These are phyloP conservation scores for Carex arenaria DNA, from an alignment of 202 grass and related monocot species.

Conservation along the genomic window DNA sequence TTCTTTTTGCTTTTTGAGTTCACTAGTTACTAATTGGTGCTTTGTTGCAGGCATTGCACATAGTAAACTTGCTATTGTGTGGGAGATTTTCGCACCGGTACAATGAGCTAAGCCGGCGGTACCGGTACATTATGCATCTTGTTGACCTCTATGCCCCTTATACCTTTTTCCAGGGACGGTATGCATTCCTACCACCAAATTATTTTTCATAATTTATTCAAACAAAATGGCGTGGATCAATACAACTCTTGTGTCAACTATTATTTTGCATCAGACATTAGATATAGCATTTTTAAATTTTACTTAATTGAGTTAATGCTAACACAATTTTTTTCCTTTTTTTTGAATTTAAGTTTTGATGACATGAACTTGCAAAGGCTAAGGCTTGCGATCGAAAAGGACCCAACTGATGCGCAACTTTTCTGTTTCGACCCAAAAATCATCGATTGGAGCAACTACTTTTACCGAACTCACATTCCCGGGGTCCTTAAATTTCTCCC, in stretches of 20 bases:
- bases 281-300: too few relatives aligned
- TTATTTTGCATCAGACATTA: background rate
- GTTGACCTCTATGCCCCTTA: slow-evolving; percentile 66
- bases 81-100: slow-evolving; percentile 38
- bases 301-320: background rate
- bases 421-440: slow-evolving; percentile 63
- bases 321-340: background rate
- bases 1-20: background rate
- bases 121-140: slow-evolving; percentile 52
- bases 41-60: slow-evolving; percentile 41
- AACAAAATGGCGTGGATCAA: background rate
- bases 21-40: background rate
- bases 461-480: slow-evolving; percentile 58
- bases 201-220: background rate
- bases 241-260: background rate
- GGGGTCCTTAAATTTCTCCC: slow-evolving; percentile 64
- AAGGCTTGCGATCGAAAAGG: slow-evolving; percentile 33
- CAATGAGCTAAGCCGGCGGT: slow-evolving; percentile 43
- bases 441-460: slow-evolving; percentile 64
- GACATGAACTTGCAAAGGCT: slow-evolving; percentile 53
- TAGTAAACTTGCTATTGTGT: slow-evolving; percentile 48
- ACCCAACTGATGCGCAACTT: slow-evolving; percentile 16
- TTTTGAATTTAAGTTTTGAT: slow-evolving; percentile 43
- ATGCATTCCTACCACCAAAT: background rate
- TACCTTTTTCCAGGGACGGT: slow-evolving; percentile 77